Conservation (phyloP, 805 yeast genomes). For the Metschnikowia santaceciliae region DNA sequence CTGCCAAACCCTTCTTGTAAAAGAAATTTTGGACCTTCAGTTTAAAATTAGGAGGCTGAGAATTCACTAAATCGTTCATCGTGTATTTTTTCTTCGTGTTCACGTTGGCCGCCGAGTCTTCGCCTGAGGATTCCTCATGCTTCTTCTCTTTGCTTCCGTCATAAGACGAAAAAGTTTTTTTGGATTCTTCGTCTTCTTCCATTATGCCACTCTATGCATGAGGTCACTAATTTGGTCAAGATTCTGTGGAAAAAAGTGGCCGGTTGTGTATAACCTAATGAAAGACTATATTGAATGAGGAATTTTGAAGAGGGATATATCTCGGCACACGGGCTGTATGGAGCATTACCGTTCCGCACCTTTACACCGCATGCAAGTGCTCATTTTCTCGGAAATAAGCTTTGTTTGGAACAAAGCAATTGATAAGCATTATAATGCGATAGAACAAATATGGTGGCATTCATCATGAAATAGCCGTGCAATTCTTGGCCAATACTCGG, state of each 20-base stretch:
- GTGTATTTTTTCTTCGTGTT: conserved; percentile 6
- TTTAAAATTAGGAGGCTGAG: conserved; percentile 12
- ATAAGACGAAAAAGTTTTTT: neutral
- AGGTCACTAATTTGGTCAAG: neutral
- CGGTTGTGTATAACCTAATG: neutral
- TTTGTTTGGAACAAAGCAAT: neutral
- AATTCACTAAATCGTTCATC: conserved; percentile 11
- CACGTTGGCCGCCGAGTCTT: conserved; percentile 1
- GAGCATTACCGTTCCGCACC: conserved; percentile 4
- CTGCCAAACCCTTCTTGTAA: conserved; percentile 19
- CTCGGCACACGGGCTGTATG: conserved; percentile 4
- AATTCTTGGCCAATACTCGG: too few relatives aligned
- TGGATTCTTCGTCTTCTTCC: conserved; percentile 6
- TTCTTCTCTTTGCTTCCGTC: conserved; percentile 5
- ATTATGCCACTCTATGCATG: conserved; percentile 1
- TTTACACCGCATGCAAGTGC: conserved; percentile 1
- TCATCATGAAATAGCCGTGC: neutral
- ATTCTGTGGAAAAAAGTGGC: neutral
- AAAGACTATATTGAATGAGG: neutral
- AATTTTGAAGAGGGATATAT: neutral
- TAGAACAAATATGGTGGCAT: neutral
- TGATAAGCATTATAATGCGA: neutral
- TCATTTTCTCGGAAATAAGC: neutral
- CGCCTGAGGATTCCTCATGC: neutral
- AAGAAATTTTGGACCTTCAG: conserved; percentile 15